Base-by-base conservation (phyloP, 1,284 basidiomycete species). In the Tetrapyrgos nigripes region DNA sequence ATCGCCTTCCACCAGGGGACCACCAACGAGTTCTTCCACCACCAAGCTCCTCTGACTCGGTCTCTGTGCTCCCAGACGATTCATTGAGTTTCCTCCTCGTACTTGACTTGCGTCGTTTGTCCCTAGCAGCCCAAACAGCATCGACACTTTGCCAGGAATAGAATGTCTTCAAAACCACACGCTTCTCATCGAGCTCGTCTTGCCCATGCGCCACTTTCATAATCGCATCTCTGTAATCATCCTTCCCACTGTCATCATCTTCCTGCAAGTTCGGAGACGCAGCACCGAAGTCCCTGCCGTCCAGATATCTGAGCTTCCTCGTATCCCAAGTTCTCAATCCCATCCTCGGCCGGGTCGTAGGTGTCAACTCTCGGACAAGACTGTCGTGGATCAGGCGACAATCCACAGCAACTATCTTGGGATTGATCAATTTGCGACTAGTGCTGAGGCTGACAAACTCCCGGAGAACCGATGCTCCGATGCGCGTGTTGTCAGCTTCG, bases 61-160 rank as follows among this genome's bases (percentile, higher is more conserved):
- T 58, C 17, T 72, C 68, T 46, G 43, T 43, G 46, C 66, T 73
- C 59, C 64, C 72, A 46, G 64, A 69, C 23, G 75, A 78, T 26
- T 74, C 73, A 58, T 76, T 81, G 46, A 71, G 75, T 10, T 70
- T 71, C 59, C 83, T 76, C 64, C 79, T 76, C 50, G 77, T 72
- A 19, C 64, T 64, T 37, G 75, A 66, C 70, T 78, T 84, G 61
- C 80, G 78, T 57, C 82, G 74, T 76, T 85, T 88, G 78, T 88
- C 87, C 66, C 88, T 78, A 56, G 80, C 82, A 31, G 80, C 77
- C 56, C 81, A 80, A 56, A 92, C 88, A 1, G 84, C 83, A 68
- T 91, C 91, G 24, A 94, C 92, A 14, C 83, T 87, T 77, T 91
- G 89, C 93, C 93, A 96, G 53, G 88, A 87, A 75, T 91, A 91